A percentile compares a stretch with the other conserved stretches of the same genome.
phyloP scores from a whole-genome alignment of 2,329 filamentous ascomycete species.

The Plectosphaerella sp. region DNA sequence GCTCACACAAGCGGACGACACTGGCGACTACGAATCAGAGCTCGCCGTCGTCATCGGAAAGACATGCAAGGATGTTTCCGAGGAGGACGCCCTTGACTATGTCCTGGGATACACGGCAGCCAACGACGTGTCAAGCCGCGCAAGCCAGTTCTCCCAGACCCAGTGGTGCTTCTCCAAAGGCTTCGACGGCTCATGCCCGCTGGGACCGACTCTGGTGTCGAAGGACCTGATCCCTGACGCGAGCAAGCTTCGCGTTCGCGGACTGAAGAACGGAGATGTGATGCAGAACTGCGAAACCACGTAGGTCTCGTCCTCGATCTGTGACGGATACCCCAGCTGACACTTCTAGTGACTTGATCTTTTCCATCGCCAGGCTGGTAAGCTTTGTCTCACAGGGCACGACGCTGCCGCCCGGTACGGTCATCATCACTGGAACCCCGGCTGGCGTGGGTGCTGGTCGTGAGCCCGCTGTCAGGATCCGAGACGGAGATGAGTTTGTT shows the following conservation, averaged over 20 bases:
- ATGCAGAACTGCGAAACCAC: conserved; percentile 37
- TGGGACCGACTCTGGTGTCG: conserved; percentile 47
- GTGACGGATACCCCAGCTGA: conserved; percentile 24
- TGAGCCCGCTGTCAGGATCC: conserved; percentile 29
- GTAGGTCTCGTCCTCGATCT: conserved; percentile 13
- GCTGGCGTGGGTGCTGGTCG: conserved; percentile 34
- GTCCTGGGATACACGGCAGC: conserved; percentile 59
- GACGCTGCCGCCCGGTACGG: conserved; percentile 32
- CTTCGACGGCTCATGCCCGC: conserved; percentile 50
- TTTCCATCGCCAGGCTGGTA: conserved; percentile 39
- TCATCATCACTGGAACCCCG: conserved; percentile 39
- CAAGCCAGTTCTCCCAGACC: conserved; percentile 46
- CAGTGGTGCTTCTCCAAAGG: conserved; percentile 57
- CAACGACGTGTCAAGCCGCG: conserved; percentile 60
- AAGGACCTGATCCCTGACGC: conserved; percentile 34
- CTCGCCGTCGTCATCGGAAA: conserved; percentile 52
- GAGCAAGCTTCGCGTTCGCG: conserved; percentile 32
- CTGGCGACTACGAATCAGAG: conserved; percentile 57
- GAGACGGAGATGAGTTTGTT: conserved; percentile 34
- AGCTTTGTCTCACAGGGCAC: conserved; percentile 39
- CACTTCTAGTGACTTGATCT: conserved; percentile 47
- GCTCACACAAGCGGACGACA: conserved; percentile 40
- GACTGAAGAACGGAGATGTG: conserved; percentile 45
- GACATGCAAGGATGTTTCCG: conserved; percentile 46
- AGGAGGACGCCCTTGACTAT: conserved; percentile 52